Evolutionary conservation across 108 stramenopile genomes (phyloP), one percentile per base, ranked within the genome.

Genomic region (Skeletonema tropicum): DNA sequence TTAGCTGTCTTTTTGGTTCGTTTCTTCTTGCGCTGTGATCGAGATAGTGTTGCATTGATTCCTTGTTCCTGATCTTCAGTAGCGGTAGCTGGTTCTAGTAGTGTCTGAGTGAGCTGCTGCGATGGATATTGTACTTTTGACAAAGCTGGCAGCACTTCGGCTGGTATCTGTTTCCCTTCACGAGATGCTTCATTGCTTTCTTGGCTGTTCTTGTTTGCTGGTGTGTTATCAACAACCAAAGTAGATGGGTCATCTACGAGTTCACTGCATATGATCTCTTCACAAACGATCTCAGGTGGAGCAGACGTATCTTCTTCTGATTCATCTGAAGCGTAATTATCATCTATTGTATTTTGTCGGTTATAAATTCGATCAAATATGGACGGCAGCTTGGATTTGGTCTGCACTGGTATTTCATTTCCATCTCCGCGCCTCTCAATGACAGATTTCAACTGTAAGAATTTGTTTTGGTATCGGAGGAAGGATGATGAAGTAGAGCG

Each of bases 321-420:
- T 19, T 70, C 66, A 5, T 74, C 72, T 14, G 67, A 68, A 32
- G 49, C 76, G 30, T 31, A 45, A 23, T 68, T 77, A 30, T 31
- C 48, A 64, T 74, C 42, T 12, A 25, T 29, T 33, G 77, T 66
- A n/a, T 83, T 79, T 60, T 83, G 82, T 29, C 75, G 19, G 46
- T 59, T 76, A 74, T 80, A 76, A 12, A 71, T 76, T 25, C 69
- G 45, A 32, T 80, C 68, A 31, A 79, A 79, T 25, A 76, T 36
- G 1, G 52, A 6, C 3, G 73, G 74, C 79, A 63, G 73, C 32
- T 33, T 73, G 14, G 70, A 38, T 14, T 45, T 38, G 26, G 70
- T 57, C 59, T 60, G 58, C 25, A 78, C 14, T 62, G 81, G 81
- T 25, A 46, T 6, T 52, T 82, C 81, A 4, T 45, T 23, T 42